Evolutionary conservation across 768 basidiomycete species (phyloP).

Genomic region (Xerocomellus amylosporus): DNA sequence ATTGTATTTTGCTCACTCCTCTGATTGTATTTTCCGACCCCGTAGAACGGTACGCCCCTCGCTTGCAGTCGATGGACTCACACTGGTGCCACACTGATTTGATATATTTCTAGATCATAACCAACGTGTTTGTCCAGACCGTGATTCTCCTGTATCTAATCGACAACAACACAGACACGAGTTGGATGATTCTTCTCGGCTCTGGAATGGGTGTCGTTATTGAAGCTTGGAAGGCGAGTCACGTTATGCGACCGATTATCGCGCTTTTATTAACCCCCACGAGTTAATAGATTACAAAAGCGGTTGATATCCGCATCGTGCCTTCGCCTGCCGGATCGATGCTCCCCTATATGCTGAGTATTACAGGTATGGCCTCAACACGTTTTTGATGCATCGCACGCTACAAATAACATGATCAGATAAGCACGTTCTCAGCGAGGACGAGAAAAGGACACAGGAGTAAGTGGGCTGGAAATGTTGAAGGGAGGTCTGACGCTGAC

Average conservation of each 20-base stretch:
- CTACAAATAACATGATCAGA: conserved; percentile 42
- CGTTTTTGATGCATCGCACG: conserved; percentile 11
- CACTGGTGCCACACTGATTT: conserved; percentile 11
- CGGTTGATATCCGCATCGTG: conserved; percentile 79
- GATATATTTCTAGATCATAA: conserved; percentile 55
- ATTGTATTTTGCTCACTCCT: conserved; percentile 6
- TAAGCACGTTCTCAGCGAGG: conserved; percentile 94
- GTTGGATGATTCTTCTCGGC: conserved; percentile 94
- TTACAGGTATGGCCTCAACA: conserved; percentile 60
- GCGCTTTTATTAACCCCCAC: conserved; percentile 16
- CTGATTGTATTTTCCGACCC: conserved; percentile 21
- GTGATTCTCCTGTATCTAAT: conserved; percentile 90
- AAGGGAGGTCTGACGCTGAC: conserved; percentile 25
- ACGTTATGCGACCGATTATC: conserved; percentile 8
- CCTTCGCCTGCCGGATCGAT: conserved; percentile 58
- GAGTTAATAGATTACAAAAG: conserved; percentile 68
- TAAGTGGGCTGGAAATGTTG: conserved; percentile 38
- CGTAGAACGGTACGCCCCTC: conserved; percentile 50
- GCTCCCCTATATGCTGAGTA: conserved; percentile 76
- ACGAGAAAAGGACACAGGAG: conserved; percentile 98
- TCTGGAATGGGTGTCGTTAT: conserved; percentile 79
- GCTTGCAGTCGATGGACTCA: conserved; percentile 10
- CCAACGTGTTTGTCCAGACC: conserved; percentile 92
- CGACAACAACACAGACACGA: conserved; percentile 93
- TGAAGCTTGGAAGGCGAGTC: conserved; percentile 89